phyloP scores from a whole-genome alignment of 2,329 filamentous ascomycete genomes.

The Talaromyces sp. region DNA sequence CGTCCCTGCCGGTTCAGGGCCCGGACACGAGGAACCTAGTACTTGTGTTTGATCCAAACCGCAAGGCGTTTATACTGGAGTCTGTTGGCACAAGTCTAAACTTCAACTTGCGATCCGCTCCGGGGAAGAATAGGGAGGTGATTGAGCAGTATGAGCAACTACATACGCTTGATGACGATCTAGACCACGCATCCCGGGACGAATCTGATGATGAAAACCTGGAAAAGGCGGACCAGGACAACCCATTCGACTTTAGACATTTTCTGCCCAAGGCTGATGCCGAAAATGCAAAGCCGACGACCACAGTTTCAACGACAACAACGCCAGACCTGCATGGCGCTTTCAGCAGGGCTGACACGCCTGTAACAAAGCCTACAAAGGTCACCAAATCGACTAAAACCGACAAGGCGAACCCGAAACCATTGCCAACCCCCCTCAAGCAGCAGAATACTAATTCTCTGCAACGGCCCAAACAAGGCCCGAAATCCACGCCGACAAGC shows the following conservation, averaged over 20 bases:
- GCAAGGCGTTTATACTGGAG: conserved; percentile 76
- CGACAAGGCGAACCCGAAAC: conserved; percentile 20
- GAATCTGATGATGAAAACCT: conserved; percentile 37
- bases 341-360: conserved; percentile 30
- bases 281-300: conserved; percentile 26
- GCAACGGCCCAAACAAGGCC: conserved; percentile 13
- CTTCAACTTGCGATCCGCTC: conserved; percentile 75
- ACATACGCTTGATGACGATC: conserved; percentile 36
- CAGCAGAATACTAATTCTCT: conserved; percentile 10
- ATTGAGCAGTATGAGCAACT: conserved; percentile 66
- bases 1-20: conserved; percentile 23
- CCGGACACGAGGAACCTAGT: conserved; percentile 35
- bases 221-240: conserved; percentile 36
- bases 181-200: conserved; percentile 13
- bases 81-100: conserved; percentile 75
- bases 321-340: conserved; percentile 32
- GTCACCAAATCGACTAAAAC: conserved; percentile 21
- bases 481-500: conserved; percentile 1
- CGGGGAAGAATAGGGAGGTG: conserved; percentile 63
- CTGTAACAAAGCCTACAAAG: conserved; percentile 26
- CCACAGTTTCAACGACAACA: conserved; percentile 26
- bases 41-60: conserved; percentile 70
- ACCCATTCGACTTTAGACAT: conserved; percentile 48
- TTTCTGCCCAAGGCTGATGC: conserved; percentile 41
- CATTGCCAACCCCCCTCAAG: conserved; percentile 16